phyloP scores from a whole-genome alignment of 2,329 filamentous ascomycete genomes.

The Neofusicoccum laricinum region DNA sequence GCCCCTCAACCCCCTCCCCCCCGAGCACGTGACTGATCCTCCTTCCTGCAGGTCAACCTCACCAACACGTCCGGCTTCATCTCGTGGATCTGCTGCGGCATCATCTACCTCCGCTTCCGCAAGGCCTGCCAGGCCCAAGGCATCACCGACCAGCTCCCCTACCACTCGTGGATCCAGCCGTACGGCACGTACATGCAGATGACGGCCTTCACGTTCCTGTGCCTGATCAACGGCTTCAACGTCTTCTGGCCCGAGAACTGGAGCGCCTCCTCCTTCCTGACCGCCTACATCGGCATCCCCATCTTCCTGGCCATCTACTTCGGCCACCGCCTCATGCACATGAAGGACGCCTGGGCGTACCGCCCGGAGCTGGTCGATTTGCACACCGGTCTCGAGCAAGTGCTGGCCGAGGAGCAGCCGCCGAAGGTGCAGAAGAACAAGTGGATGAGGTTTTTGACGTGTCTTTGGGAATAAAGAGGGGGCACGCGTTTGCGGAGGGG shows the following conservation, averaged over 20 bases:
- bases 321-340: slow-evolving; percentile 48
- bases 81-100: slow-evolving; percentile 53
- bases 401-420: slow-evolving; percentile 34
- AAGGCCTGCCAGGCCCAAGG: slow-evolving; percentile 55
- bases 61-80: slow-evolving; percentile 57
- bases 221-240: slow-evolving; percentile 71
- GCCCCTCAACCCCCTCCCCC: background rate
- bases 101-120: slow-evolving; percentile 60
- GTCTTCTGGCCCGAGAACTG: slow-evolving; percentile 68
- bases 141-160: slow-evolving; percentile 50
- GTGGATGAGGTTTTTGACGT: slow-evolving; percentile 27
- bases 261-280: slow-evolving; percentile 62
- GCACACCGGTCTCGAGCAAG: slow-evolving; percentile 38
- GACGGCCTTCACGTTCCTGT: slow-evolving; percentile 58
- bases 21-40: background rate
- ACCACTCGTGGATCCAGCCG: slow-evolving; percentile 56
- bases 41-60: slow-evolving; percentile 51
- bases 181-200: slow-evolving; percentile 64
- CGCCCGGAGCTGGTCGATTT: slow-evolving; percentile 52
- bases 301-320: slow-evolving; percentile 56
- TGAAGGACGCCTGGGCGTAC: slow-evolving; percentile 52
- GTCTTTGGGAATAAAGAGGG: slow-evolving; percentile 25
- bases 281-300: slow-evolving; percentile 63
- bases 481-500: too few species aligned
- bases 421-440: slow-evolving; percentile 22